Percentiles rank a stretch among this genome's conserved stretches.
These are phyloP conservation scores for Cladosporium sphaerospermum DNA, from an alignment of 2,329 filamentous ascomycete species.

Conservation along the genomic window DNA sequence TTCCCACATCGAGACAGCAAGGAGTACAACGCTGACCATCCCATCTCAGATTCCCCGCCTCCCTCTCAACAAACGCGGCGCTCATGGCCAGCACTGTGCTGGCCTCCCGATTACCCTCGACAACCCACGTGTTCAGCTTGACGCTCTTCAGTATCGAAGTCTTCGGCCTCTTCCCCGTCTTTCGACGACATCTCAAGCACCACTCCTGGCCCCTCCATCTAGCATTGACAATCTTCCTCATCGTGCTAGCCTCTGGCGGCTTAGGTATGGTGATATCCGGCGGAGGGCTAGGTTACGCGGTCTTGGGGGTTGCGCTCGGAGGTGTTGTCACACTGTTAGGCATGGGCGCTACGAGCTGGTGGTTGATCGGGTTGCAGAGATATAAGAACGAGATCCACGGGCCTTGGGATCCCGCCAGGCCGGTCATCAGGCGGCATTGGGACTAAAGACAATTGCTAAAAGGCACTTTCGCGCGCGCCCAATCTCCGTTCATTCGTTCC, in stretches of 20 bases:
- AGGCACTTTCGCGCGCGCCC: neutral
- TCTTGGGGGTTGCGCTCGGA: constrained; percentile 71
- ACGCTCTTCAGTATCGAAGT: constrained; percentile 96
- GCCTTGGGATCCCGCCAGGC: constrained; percentile 92
- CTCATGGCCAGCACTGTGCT: constrained; percentile 95
- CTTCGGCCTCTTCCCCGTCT: constrained; percentile 96
- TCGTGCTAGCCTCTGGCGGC: constrained; percentile 72
- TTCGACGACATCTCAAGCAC: constrained; percentile 78
- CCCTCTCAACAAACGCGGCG: constrained; percentile 87
- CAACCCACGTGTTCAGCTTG: constrained; percentile 88
- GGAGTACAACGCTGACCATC: neutral
- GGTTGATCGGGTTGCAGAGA: constrained; percentile 92
- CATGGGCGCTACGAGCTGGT: constrained; percentile 95
- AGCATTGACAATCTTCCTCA: constrained; percentile 65
- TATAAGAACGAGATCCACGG: constrained; percentile 99
- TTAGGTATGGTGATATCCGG: constrained; percentile 57
- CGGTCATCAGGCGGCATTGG: constrained; percentile 63
- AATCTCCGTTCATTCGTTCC: too few species aligned
- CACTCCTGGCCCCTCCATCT: constrained; percentile 78
- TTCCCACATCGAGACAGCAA: neutral
- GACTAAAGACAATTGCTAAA: neutral
- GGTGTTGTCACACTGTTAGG: constrained; percentile 66
- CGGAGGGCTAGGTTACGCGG: constrained; percentile 49
- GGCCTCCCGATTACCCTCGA: constrained; percentile 79
- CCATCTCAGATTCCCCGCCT: constrained; percentile 52